These are phyloP conservation scores for Penicillium lividum DNA, from an alignment of 495 filamentous ascomycete genomes.

Conservation along the genomic window DNA sequence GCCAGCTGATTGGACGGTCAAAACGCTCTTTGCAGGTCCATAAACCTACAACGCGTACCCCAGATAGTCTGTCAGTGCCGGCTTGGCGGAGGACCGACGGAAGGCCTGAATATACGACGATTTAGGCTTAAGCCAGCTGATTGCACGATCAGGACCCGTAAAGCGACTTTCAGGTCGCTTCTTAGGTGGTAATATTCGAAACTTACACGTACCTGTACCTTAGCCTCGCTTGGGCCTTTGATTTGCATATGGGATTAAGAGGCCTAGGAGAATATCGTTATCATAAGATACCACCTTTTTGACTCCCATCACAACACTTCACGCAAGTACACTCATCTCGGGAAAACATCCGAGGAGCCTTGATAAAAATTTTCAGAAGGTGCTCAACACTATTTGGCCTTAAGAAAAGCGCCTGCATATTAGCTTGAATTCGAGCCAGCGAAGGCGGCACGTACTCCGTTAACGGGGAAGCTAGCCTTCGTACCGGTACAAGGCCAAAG, in stretches of 20 bases:
- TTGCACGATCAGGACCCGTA: neutral
- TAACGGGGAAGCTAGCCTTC: neutral
- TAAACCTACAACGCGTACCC: constrained; percentile 1
- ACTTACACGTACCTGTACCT: neutral
- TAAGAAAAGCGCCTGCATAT: neutral
- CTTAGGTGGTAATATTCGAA: neutral
- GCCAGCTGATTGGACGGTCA: neutral
- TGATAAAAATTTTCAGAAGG: neutral
- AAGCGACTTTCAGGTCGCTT: neutral
- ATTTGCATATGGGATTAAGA: neutral
- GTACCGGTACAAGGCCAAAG: neutral
- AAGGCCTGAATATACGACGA: neutral
- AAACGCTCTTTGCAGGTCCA: neutral
- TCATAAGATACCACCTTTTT: neutral
- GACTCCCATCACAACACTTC: neutral
- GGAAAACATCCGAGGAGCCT: neutral
- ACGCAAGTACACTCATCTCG: neutral
- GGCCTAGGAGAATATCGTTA: neutral
- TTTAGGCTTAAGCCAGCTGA: neutral
- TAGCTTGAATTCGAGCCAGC: neutral
- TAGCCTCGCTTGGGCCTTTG: neutral
- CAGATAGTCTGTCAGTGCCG: neutral
- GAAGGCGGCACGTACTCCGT: neutral
- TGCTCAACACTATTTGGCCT: neutral
- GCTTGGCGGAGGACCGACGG: neutral